Conservation (phyloP, 495 filamentous ascomycete genomes). For the Trichoderma gamsii region DNA sequence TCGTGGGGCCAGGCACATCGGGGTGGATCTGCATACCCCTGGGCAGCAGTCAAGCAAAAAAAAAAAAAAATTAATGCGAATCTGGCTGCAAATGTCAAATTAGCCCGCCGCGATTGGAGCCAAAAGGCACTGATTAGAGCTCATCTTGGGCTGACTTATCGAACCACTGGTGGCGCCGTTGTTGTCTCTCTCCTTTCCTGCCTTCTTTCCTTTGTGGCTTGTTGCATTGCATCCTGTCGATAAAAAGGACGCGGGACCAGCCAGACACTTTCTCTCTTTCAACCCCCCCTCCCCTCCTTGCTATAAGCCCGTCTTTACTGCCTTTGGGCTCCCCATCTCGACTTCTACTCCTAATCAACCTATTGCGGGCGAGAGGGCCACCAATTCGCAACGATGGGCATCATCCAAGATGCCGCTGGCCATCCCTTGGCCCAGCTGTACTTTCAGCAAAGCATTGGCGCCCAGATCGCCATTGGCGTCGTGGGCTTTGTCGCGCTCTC, state of each 20-base stretch:
- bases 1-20: background rate
- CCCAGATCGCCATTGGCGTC: constrained; percentile 42
- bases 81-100: background rate
- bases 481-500: constrained; percentile 44
- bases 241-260: constrained; percentile 5
- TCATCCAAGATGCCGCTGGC: constrained; percentile 41
- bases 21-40: background rate
- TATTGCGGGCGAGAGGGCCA: background rate
- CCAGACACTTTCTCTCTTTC: background rate
- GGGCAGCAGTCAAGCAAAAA: background rate
- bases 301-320: background rate
- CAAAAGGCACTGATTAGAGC: background rate
- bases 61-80: background rate
- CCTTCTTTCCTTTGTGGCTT: background rate
- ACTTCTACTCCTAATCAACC: background rate
- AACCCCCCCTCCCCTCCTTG: background rate
- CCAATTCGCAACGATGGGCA: constrained; percentile 37
- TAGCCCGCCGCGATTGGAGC: background rate
- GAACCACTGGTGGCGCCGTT: constrained; percentile 8
- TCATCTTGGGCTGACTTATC: constrained; percentile 13
- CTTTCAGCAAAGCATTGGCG: constrained; percentile 34
- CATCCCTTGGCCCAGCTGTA: constrained; percentile 38
- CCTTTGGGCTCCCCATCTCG: background rate
- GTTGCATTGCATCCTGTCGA: background rate
- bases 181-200: background rate